Percentiles rank a stretch among this genome's conserved stretches.
phyloP scores from a whole-genome alignment of 1,139 yeast species.

The Pichia sp. region DNA sequence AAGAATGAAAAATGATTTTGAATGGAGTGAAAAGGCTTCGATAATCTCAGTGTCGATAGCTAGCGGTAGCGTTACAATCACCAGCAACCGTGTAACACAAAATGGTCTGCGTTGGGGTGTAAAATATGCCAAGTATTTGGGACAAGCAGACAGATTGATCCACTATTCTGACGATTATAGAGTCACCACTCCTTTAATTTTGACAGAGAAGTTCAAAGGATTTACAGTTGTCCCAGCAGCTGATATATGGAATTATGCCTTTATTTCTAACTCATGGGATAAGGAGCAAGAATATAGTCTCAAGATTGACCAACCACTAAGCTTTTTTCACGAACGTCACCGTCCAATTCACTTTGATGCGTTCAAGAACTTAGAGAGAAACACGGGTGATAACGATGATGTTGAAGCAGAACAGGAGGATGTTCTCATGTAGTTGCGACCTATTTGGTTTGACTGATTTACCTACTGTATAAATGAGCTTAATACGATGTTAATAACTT shows the following conservation, averaged over 20 bases:
- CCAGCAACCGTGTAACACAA: conserved; percentile 57
- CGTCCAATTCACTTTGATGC: conserved; percentile 83
- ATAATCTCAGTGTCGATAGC: conserved; percentile 68
- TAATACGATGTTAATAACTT: too few relatives aligned
- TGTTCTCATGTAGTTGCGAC: conserved; percentile 14
- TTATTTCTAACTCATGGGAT: conserved; percentile 82
- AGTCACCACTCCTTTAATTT: conserved; percentile 59
- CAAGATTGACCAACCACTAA: conserved; percentile 73
- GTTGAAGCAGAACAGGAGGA: conserved; percentile 73
- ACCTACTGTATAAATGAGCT: too few relatives aligned
- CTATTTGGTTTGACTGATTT: too few relatives aligned
- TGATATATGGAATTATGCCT: conserved; percentile 85
- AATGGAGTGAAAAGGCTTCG: conserved; percentile 41
- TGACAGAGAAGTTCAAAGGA: conserved; percentile 76
- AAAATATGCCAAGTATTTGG: conserved; percentile 51
- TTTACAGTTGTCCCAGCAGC: conserved; percentile 83
- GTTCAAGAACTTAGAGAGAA: conserved; percentile 58
- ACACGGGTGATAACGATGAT: conserved; percentile 21
- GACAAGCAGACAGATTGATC: conserved; percentile 22
- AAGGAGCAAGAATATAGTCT: conserved; percentile 55
- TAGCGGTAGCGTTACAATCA: conserved; percentile 78
- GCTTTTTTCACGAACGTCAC: conserved; percentile 80
- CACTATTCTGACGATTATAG: conserved; percentile 58
- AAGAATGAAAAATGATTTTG: conserved; percentile 37
- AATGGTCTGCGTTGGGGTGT: conserved; percentile 80